Percentiles rank a stretch among this genome's conserved stretches.
These are phyloP conservation scores for Sporothrix dimorphospora DNA, from an alignment of 2,329 filamentous ascomycete genomes.

Conservation along the genomic window DNA sequence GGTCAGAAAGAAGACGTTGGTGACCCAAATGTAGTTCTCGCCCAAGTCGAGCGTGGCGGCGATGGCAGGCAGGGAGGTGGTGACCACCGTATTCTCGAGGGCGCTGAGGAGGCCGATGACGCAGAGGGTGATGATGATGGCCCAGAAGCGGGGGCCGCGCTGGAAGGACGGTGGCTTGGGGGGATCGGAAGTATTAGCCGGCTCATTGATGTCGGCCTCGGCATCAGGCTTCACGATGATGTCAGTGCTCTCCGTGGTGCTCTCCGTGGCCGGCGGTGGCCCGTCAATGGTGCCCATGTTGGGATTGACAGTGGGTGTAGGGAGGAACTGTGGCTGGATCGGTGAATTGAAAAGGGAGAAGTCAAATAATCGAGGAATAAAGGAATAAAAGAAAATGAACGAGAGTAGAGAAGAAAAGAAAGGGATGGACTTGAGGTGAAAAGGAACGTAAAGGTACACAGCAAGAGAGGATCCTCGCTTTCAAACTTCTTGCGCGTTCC, in stretches of 20 bases:
- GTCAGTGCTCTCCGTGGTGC: background rate
- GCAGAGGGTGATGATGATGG: slow-evolving; percentile 23
- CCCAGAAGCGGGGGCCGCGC: slow-evolving; percentile 27
- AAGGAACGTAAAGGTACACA: background rate
- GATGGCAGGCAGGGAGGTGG: background rate
- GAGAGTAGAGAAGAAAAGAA: background rate
- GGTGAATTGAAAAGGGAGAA: background rate
- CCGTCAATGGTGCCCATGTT: background rate
- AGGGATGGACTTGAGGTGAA: too few species aligned
- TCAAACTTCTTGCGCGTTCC: background rate
- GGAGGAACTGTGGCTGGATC: too few species aligned
- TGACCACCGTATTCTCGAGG: slow-evolving; percentile 36
- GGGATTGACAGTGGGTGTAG: background rate
- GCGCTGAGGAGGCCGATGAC: slow-evolving; percentile 28
- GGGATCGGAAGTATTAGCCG: background rate
- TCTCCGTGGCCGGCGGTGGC: background rate
- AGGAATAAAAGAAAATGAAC: background rate
- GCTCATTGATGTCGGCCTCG: background rate
- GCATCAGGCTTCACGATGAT: background rate
- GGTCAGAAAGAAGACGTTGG: slow-evolving; percentile 20
- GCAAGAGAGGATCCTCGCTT: background rate
- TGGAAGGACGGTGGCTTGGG: background rate
- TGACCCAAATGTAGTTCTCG: slow-evolving; percentile 12
- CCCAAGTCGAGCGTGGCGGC: background rate
- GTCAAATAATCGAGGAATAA: background rate